Conservation (phyloP, 768 basidiomycete genomes). For the Gloeopeniophorella convolvens region DNA sequence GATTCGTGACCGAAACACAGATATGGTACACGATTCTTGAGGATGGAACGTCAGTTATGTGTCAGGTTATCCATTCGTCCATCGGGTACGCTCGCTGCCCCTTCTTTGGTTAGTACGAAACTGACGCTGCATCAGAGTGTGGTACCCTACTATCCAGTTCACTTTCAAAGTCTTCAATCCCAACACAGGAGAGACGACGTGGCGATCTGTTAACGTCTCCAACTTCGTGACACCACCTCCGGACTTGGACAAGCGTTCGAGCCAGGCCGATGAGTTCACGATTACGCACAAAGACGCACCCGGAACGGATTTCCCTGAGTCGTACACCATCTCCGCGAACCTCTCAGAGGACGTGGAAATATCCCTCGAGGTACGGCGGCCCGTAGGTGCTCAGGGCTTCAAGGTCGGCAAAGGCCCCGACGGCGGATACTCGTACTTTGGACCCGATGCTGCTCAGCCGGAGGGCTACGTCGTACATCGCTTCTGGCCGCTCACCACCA, state of each 20-base stretch:
- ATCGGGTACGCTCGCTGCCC: constrained; percentile 59
- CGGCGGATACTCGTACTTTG: constrained; percentile 89
- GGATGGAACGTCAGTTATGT: constrained; percentile 74
- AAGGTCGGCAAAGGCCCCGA: constrained; percentile 85
- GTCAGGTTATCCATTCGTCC: constrained; percentile 82
- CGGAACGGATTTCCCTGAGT: constrained; percentile 59
- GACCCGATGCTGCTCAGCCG: constrained; percentile 55
- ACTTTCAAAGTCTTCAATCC: constrained; percentile 85
- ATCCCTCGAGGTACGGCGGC: constrained; percentile 64
- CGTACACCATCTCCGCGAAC: constrained; percentile 74
- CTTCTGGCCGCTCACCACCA: constrained; percentile 74
- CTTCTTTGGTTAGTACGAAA: constrained; percentile 7
- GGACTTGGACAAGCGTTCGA: constrained; percentile 76
- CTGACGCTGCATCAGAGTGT: constrained; percentile 47
- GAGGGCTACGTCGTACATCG: constrained; percentile 87
- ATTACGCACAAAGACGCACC: constrained; percentile 58
- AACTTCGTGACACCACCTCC: constrained; percentile 76
- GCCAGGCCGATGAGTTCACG: constrained; percentile 80
- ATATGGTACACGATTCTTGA: constrained; percentile 75
- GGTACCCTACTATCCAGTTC: constrained; percentile 94
- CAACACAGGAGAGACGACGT: constrained; percentile 60
- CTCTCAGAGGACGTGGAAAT: constrained; percentile 76
- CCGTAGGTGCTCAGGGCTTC: constrained; percentile 72
- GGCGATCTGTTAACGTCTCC: constrained; percentile 83
- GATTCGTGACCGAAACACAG: constrained; percentile 90